Evolutionary conservation across 2,329 filamentous ascomycete genomes (phyloP).

Genomic region (Cladobotryum mycophilum): DNA sequence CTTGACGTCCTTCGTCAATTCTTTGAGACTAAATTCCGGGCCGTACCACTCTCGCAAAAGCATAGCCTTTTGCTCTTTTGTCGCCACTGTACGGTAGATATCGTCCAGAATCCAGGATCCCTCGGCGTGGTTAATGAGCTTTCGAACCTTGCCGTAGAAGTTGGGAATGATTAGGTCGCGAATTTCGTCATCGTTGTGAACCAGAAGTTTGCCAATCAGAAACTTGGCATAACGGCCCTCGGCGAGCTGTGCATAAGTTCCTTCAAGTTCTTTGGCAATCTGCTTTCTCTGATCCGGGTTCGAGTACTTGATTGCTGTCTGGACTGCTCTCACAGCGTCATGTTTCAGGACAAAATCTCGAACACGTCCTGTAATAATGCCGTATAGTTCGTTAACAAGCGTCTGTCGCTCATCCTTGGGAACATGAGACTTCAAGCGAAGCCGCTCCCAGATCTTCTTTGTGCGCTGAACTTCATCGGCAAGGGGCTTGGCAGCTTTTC

Average conservation of each 20-base stretch:
- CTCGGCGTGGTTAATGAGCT: conserved; percentile 92
- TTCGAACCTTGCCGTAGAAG: conserved; percentile 89
- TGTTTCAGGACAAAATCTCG: conserved; percentile 98
- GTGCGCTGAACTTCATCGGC: conserved; percentile 81
- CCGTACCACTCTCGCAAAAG: conserved; percentile 95
- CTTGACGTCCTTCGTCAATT: conserved; percentile 47
- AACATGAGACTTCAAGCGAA: conserved; percentile 90
- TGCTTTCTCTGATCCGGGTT: conserved; percentile 75
- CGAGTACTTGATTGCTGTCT: conserved; percentile 95
- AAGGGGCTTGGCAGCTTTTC: conserved; percentile 87
- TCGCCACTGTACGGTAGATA: conserved; percentile 84
- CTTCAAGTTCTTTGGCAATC: conserved; percentile 81
- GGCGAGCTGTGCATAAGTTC: conserved; percentile 75
- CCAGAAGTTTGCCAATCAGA: conserved; percentile 87
- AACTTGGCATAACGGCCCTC: conserved; percentile 98
- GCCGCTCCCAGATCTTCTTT: conserved; percentile 95
- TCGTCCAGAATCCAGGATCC: conserved; percentile 98
- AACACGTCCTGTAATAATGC: conserved; percentile 83
- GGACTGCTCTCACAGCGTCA: conserved; percentile 91
- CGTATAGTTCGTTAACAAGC: conserved; percentile 83
- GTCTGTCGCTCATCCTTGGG: conserved; percentile 81
- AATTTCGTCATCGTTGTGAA: conserved; percentile 84
- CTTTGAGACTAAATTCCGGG: conserved; percentile 80
- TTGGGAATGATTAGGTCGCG: conserved; percentile 85
- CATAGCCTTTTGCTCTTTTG: conserved; percentile 74